Evolutionary conservation across 495 filamentous ascomycete species (phyloP).

Genomic region (Xylaria palmicola): DNA sequence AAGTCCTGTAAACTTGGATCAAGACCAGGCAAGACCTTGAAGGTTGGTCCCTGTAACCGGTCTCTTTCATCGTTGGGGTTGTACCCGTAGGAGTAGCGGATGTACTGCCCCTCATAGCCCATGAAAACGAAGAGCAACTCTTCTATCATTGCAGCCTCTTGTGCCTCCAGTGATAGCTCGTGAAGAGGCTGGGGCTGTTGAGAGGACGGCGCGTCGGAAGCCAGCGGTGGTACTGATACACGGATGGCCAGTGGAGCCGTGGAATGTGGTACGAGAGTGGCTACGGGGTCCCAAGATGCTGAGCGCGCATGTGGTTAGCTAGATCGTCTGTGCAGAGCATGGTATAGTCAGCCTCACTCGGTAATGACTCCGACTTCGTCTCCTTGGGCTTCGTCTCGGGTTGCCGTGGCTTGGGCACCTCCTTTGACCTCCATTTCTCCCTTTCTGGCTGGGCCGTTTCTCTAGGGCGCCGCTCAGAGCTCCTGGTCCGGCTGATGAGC

Average conservation of each 20-base stretch:
- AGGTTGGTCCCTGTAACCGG: constrained; percentile 75
- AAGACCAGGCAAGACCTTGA: constrained; percentile 75
- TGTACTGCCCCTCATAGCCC: constrained; percentile 98
- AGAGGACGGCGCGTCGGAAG: constrained; percentile 66
- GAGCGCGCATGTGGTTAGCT: neutral
- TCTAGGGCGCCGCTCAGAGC: constrained; percentile 60
- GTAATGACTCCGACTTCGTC: constrained; percentile 39
- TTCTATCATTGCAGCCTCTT: constrained; percentile 84
- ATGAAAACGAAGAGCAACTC: constrained; percentile 94
- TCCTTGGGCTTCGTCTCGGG: constrained; percentile 44
- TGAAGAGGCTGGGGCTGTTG: constrained; percentile 71
- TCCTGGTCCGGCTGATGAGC: constrained; percentile 59
- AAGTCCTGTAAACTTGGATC: constrained; percentile 91
- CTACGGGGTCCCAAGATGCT: constrained; percentile 74
- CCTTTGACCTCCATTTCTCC: constrained; percentile 33
- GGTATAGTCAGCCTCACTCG: constrained; percentile 23
- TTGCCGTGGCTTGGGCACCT: constrained; percentile 43
- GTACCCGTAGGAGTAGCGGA: constrained; percentile 79
- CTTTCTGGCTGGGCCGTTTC: constrained; percentile 27
- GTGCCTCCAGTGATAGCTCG: constrained; percentile 70
- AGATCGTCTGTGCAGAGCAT: neutral
- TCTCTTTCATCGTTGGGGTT: constrained; percentile 83
- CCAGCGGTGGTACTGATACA: constrained; percentile 78
- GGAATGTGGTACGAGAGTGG: constrained; percentile 75
- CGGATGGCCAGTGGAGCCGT: constrained; percentile 85